phyloP scores from a whole-genome alignment of 805 yeast genomes.

The Scheffersomyces amazonensis region DNA sequence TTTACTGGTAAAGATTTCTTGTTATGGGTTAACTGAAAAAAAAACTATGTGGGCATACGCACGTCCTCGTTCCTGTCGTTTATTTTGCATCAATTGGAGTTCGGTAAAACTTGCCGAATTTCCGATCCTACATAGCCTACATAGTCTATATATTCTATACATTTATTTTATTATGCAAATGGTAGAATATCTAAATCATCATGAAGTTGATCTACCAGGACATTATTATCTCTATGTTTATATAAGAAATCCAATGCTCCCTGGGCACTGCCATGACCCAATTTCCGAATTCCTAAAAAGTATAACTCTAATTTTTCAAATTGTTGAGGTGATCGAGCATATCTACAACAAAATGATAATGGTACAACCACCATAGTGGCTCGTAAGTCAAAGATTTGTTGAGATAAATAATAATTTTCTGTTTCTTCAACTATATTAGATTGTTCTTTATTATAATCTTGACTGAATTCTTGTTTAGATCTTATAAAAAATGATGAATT shows the following conservation, averaged over 20 bases:
- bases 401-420: slow-evolving; percentile 21
- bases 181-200: slow-evolving; percentile 16
- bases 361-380: slow-evolving; percentile 34
- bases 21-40: too few species aligned
- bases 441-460: slow-evolving; percentile 7
- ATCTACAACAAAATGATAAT: slow-evolving; percentile 17
- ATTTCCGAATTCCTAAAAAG: slow-evolving; percentile 25
- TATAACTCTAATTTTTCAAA: slow-evolving; percentile 29
- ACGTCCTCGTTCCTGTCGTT: too few species aligned
- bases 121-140: too few species aligned
- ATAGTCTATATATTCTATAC: too few species aligned
- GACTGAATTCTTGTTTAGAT: slow-evolving; percentile 9
- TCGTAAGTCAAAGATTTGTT: slow-evolving; percentile 23
- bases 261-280: slow-evolving; percentile 34
- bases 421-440: slow-evolving; percentile 20
- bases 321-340: slow-evolving; percentile 18
- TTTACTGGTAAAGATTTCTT: too few species aligned
- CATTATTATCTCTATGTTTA: slow-evolving; percentile 5
- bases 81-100: too few species aligned
- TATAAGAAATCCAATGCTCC: slow-evolving; percentile 14
- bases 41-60: too few species aligned
- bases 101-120: too few species aligned
- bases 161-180: slow-evolving; percentile 15
- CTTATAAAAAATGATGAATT: slow-evolving; percentile 21
- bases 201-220: background rate